Base-by-base conservation (phyloP, 2,329 filamentous ascomycete species). In the Colletotrichum tofieldiae region DNA sequence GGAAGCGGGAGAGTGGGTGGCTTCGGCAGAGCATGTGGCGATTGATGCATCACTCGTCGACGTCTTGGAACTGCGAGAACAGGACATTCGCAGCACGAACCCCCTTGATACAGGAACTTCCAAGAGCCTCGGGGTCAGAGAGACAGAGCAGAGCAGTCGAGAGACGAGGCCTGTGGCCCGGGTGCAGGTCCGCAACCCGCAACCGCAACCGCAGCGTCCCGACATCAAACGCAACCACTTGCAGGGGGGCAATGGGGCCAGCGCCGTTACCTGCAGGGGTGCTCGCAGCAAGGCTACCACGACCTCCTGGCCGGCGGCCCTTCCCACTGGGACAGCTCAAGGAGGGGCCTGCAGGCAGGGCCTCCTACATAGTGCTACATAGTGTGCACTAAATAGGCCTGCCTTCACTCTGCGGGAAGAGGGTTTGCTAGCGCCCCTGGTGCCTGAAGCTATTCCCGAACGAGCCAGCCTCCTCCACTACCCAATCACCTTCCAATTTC, bases 401-500 rank as follows among this genome's bases (percentile, higher is more conserved):
- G 23, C 41, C 41, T 47, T 60, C 58, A 60, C 41, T 60, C 20
- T 43, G 58, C 58, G 58, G 58, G 35, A 61, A 71, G 63, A 67
- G 56, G 63, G 68, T 62, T 67, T 61, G 55, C 68, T 67, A 63
- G 68, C 41, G 59, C 32, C 37, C 29, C 65, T 32, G 52, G 70
- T 72, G 66, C 70, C 70, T 72, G 70, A 55, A 52, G 65, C 65
- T 65, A 72, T 63, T 70, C 65, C 59, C 29, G 23, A 70, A 64
- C 16, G 20, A 51, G 69, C n/a, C 63, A n/a, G 43, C 54, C 20
- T 47, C 59, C n/a, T 51, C 65, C 54, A 60, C 70, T 65, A 41
- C 59, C 70, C 70, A 72, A 72, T 70, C 58, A 65, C 54, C 54
- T 70, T 64, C 54, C 65, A 72, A 72, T 65, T 72, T 72, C 70